Evolutionary conservation across 2,329 filamentous ascomycete species (phyloP), one percentile per base, ranked within the genome.

Genomic region (Neonectria coccinea): DNA sequence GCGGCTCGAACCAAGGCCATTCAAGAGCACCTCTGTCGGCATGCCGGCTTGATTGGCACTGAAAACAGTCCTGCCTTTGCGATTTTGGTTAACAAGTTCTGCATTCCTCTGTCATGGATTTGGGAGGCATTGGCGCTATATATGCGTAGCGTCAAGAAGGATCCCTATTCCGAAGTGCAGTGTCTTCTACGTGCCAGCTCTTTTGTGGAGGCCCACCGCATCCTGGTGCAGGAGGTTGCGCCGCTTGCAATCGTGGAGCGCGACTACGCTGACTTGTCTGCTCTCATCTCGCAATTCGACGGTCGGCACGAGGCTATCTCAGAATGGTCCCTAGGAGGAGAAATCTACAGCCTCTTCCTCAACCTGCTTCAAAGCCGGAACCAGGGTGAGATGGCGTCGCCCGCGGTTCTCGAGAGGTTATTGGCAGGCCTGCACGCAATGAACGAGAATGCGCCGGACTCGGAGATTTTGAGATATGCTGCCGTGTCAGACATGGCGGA

Each of bases 121-220:
- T 97, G 92, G 89, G 88, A 93, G 64, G 93, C 96, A 18, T 92
- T 94, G 75, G 94, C 94, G 12, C 84, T 95, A 14, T 91, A 91
- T 78, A 94, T 93, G 79, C 91, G 92, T 66, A 89, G 90, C 62
- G 88, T 89, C 51, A 88, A 86, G 73, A 88, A 89, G 67, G 89
- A 94, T 75, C 85, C 91, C 11, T 85, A 84, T 50, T 83, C 84
- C 5, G 93, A 97, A 78, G 92, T 95, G 10, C 86, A 91, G 59
- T 96, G 90, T 73, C 88, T 99, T 12, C 86, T 98, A 64, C 88
- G 89, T 53, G 95, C 94, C 2, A 86, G 87, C 42, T 89, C 92
- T 45, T 92, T 89, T 78, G 84, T 88, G 31, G 92, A 96, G 76
- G 96, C 96, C 0, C 96, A 98, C 79, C 87, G 89, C 29, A 92